Percentiles rank a stretch among this genome's conserved stretches.
These are phyloP conservation scores for Thielaviopsis ethacetica DNA, from an alignment of 2,329 filamentous ascomycete genomes.

Conservation along the genomic window DNA sequence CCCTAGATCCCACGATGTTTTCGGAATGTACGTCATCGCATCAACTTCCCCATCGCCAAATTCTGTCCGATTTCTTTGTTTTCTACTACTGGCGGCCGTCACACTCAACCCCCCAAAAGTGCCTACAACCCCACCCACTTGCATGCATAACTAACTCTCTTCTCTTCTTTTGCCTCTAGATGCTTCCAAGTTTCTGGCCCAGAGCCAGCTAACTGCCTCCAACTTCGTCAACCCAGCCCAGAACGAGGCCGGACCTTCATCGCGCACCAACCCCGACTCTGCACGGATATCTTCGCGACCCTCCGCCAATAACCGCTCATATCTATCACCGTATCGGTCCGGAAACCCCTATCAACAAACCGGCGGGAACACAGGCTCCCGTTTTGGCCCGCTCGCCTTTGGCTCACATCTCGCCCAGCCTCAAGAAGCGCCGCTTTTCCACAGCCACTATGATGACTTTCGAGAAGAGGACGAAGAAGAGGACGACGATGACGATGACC, in stretches of 20 bases:
- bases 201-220: constrained; percentile 84
- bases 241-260: constrained; percentile 22
- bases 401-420: constrained; percentile 55
- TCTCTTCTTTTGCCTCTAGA: constrained; percentile 35
- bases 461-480: constrained; percentile 65
- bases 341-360: constrained; percentile 75
- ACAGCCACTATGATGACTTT: constrained; percentile 78
- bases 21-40: constrained; percentile 61
- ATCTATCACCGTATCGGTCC: constrained; percentile 25
- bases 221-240: constrained; percentile 45
- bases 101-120: too few species aligned
- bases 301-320: constrained; percentile 22
- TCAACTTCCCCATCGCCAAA: too few species aligned
- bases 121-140: too few species aligned
- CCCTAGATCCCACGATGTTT: constrained; percentile 22
- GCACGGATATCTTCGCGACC: neutral
- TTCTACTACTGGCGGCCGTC: too few species aligned
- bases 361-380: constrained; percentile 31
- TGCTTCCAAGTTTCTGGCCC: constrained; percentile 88
- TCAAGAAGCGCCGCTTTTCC: constrained; percentile 83
- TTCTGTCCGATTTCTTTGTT: too few species aligned
- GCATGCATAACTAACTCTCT: too few species aligned
- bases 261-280: constrained; percentile 19
- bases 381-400: constrained; percentile 58
- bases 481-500: constrained; percentile 78